Evolutionary conservation across 2,329 filamentous ascomycete species (phyloP).

Genomic region (Pestalotiopsis sp.): DNA sequence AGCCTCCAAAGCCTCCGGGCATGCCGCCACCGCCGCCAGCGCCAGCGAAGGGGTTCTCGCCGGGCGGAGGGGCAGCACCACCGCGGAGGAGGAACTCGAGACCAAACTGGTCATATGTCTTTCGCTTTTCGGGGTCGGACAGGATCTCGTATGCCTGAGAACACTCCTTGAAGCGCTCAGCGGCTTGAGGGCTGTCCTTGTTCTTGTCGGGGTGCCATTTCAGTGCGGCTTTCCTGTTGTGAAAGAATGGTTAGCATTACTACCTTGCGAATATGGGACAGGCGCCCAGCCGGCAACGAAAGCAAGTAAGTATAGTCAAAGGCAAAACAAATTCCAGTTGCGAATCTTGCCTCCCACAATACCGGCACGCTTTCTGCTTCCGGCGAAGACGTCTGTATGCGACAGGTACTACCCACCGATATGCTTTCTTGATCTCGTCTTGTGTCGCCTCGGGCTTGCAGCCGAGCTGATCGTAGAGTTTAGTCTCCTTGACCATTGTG

Average conservation of each 20-base stretch:
- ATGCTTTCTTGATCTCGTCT: constrained; percentile 97
- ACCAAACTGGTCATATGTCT: constrained; percentile 91
- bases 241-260: constrained; percentile 34
- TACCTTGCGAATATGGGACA: neutral
- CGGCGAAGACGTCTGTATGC: neutral
- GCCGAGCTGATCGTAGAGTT: constrained; percentile 85
- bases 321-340: neutral
- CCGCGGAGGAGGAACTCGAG: constrained; percentile 89
- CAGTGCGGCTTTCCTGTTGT: constrained; percentile 74
- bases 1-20: constrained; percentile 54
- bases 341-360: neutral
- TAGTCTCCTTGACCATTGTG: constrained; percentile 90
- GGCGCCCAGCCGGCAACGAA: neutral
- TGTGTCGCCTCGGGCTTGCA: constrained; percentile 79
- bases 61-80: constrained; percentile 67
- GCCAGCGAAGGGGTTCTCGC: constrained; percentile 61
- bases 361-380: neutral
- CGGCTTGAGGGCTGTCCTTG: constrained; percentile 80
- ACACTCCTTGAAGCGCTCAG: constrained; percentile 97
- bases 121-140: constrained; percentile 94
- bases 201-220: constrained; percentile 99
- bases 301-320: neutral
- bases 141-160: constrained; percentile 98
- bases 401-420: constrained; percentile 61
- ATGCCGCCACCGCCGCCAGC: constrained; percentile 50